phyloP scores from a whole-genome alignment of 345 rosid species.

The Theobroma cacao region DNA sequence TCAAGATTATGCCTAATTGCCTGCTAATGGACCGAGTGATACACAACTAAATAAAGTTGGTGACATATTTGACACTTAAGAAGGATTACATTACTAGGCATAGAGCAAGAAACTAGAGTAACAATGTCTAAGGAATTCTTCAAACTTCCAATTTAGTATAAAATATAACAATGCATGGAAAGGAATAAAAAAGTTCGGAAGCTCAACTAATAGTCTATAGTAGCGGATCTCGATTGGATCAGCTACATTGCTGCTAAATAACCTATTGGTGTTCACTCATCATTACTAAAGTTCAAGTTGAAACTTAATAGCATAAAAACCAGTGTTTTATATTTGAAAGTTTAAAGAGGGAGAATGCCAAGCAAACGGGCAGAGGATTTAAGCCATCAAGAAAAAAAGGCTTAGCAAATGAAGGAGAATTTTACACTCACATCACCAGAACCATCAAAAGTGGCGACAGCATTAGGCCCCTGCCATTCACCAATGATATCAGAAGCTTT shows the following conservation, averaged over 20 bases:
- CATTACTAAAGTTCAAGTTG: not conserved
- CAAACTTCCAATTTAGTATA: not conserved
- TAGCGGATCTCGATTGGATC: slow-evolving; percentile 2
- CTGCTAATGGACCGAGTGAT: not conserved
- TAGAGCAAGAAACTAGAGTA: not conserved
- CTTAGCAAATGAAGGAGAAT: not conserved
- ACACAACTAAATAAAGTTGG: not conserved
- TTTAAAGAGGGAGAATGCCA: not conserved
- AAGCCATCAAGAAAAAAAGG: not conserved
- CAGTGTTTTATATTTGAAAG: not conserved
- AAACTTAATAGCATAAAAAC: not conserved
- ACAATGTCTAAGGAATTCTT: not conserved
- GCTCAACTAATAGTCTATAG: not conserved
- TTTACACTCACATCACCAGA: slow-evolving; percentile 40
- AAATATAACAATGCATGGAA: not conserved
- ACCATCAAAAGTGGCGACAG: slow-evolving; percentile 41
- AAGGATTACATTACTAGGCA: not conserved
- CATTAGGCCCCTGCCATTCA: slow-evolving; percentile 51
- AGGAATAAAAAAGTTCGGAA: not conserved
- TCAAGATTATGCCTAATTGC: not conserved
- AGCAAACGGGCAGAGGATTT: not conserved
- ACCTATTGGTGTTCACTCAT: not conserved
- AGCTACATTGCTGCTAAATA: not conserved
- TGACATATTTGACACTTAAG: not conserved
- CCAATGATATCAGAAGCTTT: slow-evolving; percentile 56